Evolutionary conservation across 129 eudicot genomes (phyloP), one percentile per base, ranked within the genome.

Genomic region (Helianthus tuberosus): DNA sequence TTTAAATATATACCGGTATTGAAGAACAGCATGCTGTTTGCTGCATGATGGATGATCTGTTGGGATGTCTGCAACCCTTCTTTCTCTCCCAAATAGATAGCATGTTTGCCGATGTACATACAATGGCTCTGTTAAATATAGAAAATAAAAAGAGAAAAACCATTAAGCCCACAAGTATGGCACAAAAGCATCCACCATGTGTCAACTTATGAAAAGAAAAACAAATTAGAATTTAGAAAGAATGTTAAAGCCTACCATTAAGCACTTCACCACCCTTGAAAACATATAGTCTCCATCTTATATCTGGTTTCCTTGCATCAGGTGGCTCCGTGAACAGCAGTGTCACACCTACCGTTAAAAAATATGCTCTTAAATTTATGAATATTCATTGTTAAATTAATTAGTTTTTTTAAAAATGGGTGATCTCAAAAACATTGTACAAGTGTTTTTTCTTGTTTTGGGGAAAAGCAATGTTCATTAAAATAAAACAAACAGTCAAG

Each of bases 31-130:
- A 83, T 94, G 98, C 53, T 94, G 98, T 77, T 94, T 94, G 87
- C 98, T 94, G 81, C 98, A 94, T 68, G 98, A 94, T 51, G 98
- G 98, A 72, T 94, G 98, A 61, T 94, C 98, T 35, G 98, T 90
- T 1, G 98, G 98, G 73, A 94, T 88, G 66, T 94, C 98, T 3
- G 97, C 98, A 65, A 94, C 96, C 77, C 96, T 88, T 80, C 98
- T 88, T 68, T 94, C 98, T 83, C 98, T 88, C 75, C 98, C 98
- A 72, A 94, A 94, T 35, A 94, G 97, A 83, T 94, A 94, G 75
- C 89, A 91, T 44, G 88, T 90, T 79, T 93, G 97, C 38, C 97
- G 96, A 87, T 94, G 98, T 70, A 94, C 91, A 75, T 94, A 94
- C 62, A 94, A 88, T 15, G 98, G 98, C 32, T 94, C 98, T 94